A percentile compares a stretch with the other conserved stretches of the same genome.
These are phyloP conservation scores for Penicillium diatomitis DNA, from an alignment of 495 filamentous ascomycete species.

Conservation along the genomic window DNA sequence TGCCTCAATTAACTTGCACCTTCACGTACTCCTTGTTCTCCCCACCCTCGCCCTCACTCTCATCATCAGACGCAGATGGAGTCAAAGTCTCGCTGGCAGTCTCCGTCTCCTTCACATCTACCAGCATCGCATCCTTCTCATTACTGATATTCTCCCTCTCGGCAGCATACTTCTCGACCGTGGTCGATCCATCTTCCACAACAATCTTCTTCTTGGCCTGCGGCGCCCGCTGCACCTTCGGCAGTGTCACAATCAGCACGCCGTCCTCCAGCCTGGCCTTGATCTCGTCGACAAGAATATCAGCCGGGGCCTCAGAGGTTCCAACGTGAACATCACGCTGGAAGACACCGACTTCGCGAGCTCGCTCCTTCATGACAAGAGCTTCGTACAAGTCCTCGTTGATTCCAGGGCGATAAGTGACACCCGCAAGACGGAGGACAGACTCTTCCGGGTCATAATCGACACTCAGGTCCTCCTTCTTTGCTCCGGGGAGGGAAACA, in stretches of 20 bases:
- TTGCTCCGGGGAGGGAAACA: constrained; percentile 64
- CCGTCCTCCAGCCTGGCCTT: constrained; percentile 65
- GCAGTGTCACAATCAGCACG: constrained; percentile 55
- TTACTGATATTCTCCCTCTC: constrained; percentile 9
- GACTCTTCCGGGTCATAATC: constrained; percentile 62
- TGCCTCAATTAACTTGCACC: constrained; percentile 15
- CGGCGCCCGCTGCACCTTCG: constrained; percentile 46
- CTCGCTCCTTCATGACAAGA: constrained; percentile 53
- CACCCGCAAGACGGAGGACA: constrained; percentile 56
- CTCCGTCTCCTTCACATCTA: constrained; percentile 4
- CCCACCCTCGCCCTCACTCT: constrained; percentile 14
- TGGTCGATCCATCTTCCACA: constrained; percentile 8
- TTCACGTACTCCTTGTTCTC: constrained; percentile 26
- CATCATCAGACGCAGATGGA: constrained; percentile 3
- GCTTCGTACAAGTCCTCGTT: constrained; percentile 63
- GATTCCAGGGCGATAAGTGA: constrained; percentile 56
- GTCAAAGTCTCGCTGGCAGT: constrained; percentile 9
- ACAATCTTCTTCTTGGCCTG: constrained; percentile 19
- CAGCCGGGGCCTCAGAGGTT: constrained; percentile 44
- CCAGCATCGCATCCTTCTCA: constrained; percentile 14
- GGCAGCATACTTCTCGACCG: constrained; percentile 11
- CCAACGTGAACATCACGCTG: constrained; percentile 58
- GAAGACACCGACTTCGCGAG: constrained; percentile 56
- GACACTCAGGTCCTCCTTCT: constrained; percentile 68
- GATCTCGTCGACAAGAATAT: constrained; percentile 56